Percentiles rank a stretch among this genome's conserved stretches.
phyloP scores from a whole-genome alignment of 83 land plant species.

The Picea abies region DNA sequence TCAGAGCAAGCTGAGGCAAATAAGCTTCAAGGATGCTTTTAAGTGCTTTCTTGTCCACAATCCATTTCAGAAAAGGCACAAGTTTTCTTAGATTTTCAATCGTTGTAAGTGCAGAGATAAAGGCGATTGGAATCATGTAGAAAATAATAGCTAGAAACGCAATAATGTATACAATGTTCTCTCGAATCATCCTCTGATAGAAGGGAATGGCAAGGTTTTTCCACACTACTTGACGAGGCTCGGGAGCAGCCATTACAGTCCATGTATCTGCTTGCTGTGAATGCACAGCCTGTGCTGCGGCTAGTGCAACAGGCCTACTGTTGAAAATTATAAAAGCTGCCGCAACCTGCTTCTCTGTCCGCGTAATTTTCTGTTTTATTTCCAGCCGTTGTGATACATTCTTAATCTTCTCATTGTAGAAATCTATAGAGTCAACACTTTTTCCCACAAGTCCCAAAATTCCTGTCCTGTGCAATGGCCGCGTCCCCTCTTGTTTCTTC shows the following conservation, averaged over 20 bases:
- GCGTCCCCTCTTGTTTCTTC: slow-evolving; percentile 48
- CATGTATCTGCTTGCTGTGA: slow-evolving; percentile 60
- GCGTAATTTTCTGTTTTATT: slow-evolving; percentile 44
- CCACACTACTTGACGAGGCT: slow-evolving; percentile 82
- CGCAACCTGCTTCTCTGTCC: slow-evolving; percentile 50
- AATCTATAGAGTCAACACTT: slow-evolving; percentile 79
- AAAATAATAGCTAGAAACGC: too few species aligned
- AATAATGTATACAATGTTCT: slow-evolving; percentile 32
- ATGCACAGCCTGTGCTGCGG: slow-evolving; percentile 74
- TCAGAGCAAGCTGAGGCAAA: slow-evolving; percentile 28
- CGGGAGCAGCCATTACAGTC: slow-evolving; percentile 83
- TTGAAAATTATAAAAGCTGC: slow-evolving; percentile 83
- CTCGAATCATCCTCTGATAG: slow-evolving; percentile 40
- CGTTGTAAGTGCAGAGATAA: slow-evolving; percentile 15
- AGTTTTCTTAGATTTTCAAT: slow-evolving; percentile 54
- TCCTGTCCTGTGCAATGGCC: slow-evolving; percentile 69
- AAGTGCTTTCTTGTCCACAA: slow-evolving; percentile 39
- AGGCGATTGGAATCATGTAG: too few species aligned
- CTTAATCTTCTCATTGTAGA: slow-evolving; percentile 57
- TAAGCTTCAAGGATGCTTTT: too few species aligned
- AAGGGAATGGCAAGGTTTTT: slow-evolving; percentile 47
- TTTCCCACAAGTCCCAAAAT: slow-evolving; percentile 66
- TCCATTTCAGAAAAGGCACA: slow-evolving; percentile 67
- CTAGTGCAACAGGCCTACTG: slow-evolving; percentile 59
- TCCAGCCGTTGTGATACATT: slow-evolving; percentile 48